Percentiles rank a stretch among this genome's conserved stretches.
phyloP scores from a whole-genome alignment of 345 rosid species.

The Hypericum perforatum region DNA sequence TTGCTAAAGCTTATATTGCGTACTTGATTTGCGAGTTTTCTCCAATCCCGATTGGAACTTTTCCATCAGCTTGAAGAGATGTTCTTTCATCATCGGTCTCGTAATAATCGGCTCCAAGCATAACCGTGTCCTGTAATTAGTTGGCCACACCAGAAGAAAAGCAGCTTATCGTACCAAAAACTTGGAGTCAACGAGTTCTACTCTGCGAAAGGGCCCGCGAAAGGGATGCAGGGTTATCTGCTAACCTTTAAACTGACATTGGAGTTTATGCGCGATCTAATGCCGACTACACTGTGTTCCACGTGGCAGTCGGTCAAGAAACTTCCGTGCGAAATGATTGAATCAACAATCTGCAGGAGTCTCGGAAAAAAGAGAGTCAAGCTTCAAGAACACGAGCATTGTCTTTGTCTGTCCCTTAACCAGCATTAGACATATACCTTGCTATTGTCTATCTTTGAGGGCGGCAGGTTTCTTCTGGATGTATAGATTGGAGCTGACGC shows the following conservation, averaged over 20 bases:
- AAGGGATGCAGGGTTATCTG: neutral
- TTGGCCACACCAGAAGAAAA: neutral
- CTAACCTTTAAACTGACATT: slow-evolving; percentile 74
- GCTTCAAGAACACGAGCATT: neutral
- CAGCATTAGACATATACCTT: slow-evolving; percentile 36
- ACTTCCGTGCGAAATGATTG: slow-evolving; percentile 88
- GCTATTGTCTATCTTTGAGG: slow-evolving; percentile 62
- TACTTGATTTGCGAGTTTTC: slow-evolving; percentile 72
- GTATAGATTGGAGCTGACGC: slow-evolving; percentile 86
- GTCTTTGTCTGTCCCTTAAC: neutral
- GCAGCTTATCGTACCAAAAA: no score
- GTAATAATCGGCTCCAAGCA: slow-evolving; percentile 89
- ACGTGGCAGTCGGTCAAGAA: slow-evolving; percentile 56
- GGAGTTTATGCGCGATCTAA: slow-evolving; percentile 71
- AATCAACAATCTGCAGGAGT: slow-evolving; percentile 56
- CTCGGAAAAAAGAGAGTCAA: neutral
- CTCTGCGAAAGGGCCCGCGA: no score
- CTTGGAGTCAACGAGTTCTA: no score
- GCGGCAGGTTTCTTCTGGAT: slow-evolving; percentile 89
- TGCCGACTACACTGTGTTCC: slow-evolving; percentile 85
- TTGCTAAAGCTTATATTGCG: neutral
- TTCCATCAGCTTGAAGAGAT: slow-evolving; percentile 53
- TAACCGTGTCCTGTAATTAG: slow-evolving; percentile 61
- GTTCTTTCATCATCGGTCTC: slow-evolving; percentile 71
- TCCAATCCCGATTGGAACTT: slow-evolving; percentile 72